Evolutionary conservation across 139 green algal genomes (phyloP), one percentile per base, ranked within the genome.

Genomic region (Chlamydomonas sp.): DNA sequence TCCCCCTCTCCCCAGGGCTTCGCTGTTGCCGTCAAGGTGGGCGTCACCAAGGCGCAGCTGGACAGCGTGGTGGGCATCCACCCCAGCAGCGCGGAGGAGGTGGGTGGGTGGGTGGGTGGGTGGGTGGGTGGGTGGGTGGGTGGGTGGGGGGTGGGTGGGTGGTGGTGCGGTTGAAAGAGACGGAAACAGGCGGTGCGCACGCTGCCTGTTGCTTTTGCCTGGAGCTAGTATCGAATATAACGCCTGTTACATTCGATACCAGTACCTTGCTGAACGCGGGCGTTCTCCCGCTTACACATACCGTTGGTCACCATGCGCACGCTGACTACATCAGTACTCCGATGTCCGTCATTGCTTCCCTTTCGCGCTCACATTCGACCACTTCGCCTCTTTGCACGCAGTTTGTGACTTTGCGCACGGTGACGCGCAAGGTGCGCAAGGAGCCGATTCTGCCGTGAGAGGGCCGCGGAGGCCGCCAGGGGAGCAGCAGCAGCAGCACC

Each of bases 1-100:
- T n/a, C n/a, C n/a, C n/a, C n/a, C n/a, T n/a, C n/a, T n/a, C n/a
- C 63, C 49, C 96, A 99, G 93, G 98, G 98, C 77, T 95, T 99
- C 83, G 97, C 94, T 4, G 92, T 99, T 5, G 98, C 97, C 2
- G 80, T 99, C 60, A 99, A 99, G 93, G 89, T 93, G 80, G 96
- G 96, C 72, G 96, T 94, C 2, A 99, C 95, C 72, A 99, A 99
- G 92, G 75, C 88, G 6, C 91, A 99, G 79, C 93, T 99, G 67
- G 98, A 99, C 92, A 87, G 78, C 72, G 96, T 95, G 12, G 93
- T 99, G 18, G 98, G 98, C 49, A 99, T 99, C 89, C 97, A 99
- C 92, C 98, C 98, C 58, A 96, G 95, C 2, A 87, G 96, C 4
- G 98, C 98, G 7, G 98, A 99, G 91, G 98, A 99, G 94, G 96